Base-by-base conservation (phyloP, 768 basidiomycete species). In the Xanthoconium stramineum region DNA sequence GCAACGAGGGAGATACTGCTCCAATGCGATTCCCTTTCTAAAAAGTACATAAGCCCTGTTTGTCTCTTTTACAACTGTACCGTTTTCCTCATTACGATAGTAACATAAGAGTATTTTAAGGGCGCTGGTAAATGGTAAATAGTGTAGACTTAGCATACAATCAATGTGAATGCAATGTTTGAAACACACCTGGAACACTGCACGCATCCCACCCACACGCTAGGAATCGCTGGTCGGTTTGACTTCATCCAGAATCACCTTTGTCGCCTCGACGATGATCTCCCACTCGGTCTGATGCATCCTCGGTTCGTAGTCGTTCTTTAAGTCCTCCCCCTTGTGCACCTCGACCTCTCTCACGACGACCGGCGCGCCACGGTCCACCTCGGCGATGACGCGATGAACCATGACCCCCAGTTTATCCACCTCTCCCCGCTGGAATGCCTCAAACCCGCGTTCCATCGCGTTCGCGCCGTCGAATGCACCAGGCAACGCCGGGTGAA, bases 401-500 rank as follows among this genome's bases (percentile, higher is more conserved):
- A 98, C 86, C 96, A 98, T 98, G 2, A 83, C 85, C 1, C 97
- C 95, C 0, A 89, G 85, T 55, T 80, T 78, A 33, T 77, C 75
- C 46, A 95, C 86, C 68, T 95, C 88, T 0, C 92, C 91, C 53
- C 77, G 81, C 66, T 89, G 81, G 69, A 91, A 97, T 0, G 94
- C 94, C 59, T 92, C 91, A 66, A 83, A 94, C 5, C 95, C 93
- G 12, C 96, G 78, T 60, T 89, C 83, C 52, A 98, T 89, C 1
- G 95, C 94, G 64, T 91, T 82, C n/a, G 91, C 85, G 6, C 97
- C 97, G 63, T 97, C 94, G 64, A 99, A 99, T n/a, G 88, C 85
- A 3, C 94, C 94, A 0, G 96, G 96, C 3, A 99, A 75, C 6
- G 97, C 97, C 8, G 97, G 97, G 65, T 98, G 97, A 6, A 99